phyloP scores from a whole-genome alignment of 495 filamentous ascomycete genomes.

The Friedmanniomyces simplex region DNA sequence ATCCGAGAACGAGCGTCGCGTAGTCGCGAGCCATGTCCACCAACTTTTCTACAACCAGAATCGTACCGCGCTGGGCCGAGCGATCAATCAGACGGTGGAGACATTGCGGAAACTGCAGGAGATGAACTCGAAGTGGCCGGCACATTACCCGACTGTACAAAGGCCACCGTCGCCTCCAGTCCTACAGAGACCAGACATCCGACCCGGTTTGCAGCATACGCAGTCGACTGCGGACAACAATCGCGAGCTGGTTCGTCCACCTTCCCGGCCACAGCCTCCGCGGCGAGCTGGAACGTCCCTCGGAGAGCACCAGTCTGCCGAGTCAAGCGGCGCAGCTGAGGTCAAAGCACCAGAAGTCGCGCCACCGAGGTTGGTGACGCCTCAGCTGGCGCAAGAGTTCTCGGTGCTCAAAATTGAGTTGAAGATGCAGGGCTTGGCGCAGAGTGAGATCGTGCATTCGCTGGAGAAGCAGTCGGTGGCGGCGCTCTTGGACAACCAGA shows the following conservation, averaged over 20 bases:
- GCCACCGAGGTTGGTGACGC: slow-evolving; percentile 71
- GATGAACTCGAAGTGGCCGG: slow-evolving; percentile 86
- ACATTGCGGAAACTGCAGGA: slow-evolving; percentile 69
- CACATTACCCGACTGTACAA: slow-evolving; percentile 84
- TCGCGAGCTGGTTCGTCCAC: slow-evolving; percentile 24
- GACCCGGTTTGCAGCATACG: slow-evolving; percentile 33
- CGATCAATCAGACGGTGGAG: slow-evolving; percentile 76
- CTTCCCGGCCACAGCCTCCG: slow-evolving; percentile 41
- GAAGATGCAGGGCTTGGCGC: slow-evolving; percentile 75
- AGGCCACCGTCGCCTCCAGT: slow-evolving; percentile 34
- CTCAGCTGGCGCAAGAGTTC: slow-evolving; percentile 91
- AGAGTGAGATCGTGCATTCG: slow-evolving; percentile 91
- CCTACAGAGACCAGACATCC: slow-evolving; percentile 22
- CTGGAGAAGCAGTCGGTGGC: slow-evolving; percentile 86
- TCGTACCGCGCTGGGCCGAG: slow-evolving; percentile 68
- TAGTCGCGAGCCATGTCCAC: slow-evolving; percentile 59
- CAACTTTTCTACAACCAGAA: slow-evolving; percentile 78
- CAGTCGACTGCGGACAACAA: slow-evolving; percentile 30
- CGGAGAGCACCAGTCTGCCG: slow-evolving; percentile 48
- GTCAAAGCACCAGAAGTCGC: slow-evolving; percentile 43
- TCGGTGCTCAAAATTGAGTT: slow-evolving; percentile 89
- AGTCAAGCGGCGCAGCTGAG: slow-evolving; percentile 61
- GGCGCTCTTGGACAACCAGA: slow-evolving; percentile 83
- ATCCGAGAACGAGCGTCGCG: slow-evolving; percentile 50
- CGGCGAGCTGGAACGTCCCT: slow-evolving; percentile 64